A percentile compares a stretch with the other conserved stretches of the same genome.
phyloP scores from a whole-genome alignment of 2,329 filamentous ascomycete genomes.

The Aspergillus sp. region DNA sequence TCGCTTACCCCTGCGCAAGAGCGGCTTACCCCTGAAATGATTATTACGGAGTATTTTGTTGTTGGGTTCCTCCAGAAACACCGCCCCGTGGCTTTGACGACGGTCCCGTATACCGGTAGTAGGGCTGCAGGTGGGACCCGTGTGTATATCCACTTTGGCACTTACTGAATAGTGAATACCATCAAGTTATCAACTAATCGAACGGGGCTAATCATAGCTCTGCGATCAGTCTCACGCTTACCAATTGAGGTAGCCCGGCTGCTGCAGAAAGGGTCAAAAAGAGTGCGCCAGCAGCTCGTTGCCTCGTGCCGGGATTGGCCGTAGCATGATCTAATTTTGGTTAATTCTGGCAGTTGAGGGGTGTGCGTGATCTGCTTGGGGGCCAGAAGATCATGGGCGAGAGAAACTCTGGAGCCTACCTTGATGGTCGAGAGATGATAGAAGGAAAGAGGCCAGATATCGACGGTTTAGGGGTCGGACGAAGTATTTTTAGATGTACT shows the following conservation, averaged over 20 bases:
- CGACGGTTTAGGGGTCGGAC: not conserved
- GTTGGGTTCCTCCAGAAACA: too few relatives aligned
- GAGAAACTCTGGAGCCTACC: not conserved
- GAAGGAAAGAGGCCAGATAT: not conserved
- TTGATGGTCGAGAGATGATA: not conserved
- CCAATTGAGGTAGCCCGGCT: constrained; percentile 53
- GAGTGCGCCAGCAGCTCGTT: not conserved
- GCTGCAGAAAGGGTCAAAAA: not conserved
- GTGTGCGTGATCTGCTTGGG: not conserved
- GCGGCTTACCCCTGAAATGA: too few relatives aligned
- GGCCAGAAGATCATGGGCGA: not conserved
- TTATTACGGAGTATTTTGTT: too few relatives aligned
- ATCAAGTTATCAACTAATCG: constrained; percentile 22
- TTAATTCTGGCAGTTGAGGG: not conserved
- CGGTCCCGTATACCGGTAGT: too few relatives aligned
- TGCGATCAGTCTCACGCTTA: constrained; percentile 51
- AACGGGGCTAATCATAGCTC: constrained; percentile 45
- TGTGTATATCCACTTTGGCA: too few relatives aligned
- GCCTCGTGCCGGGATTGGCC: not conserved
- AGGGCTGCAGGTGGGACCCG: too few relatives aligned
- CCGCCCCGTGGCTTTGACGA: too few relatives aligned
- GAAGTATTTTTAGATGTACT: not conserved
- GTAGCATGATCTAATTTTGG: not conserved
- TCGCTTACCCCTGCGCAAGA: too few relatives aligned
- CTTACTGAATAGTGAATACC: too few relatives aligned